Percentiles rank a stretch among this genome's conserved stretches.
phyloP scores from a whole-genome alignment of 257 asterid species.

The Gynochthodes officinalis region DNA sequence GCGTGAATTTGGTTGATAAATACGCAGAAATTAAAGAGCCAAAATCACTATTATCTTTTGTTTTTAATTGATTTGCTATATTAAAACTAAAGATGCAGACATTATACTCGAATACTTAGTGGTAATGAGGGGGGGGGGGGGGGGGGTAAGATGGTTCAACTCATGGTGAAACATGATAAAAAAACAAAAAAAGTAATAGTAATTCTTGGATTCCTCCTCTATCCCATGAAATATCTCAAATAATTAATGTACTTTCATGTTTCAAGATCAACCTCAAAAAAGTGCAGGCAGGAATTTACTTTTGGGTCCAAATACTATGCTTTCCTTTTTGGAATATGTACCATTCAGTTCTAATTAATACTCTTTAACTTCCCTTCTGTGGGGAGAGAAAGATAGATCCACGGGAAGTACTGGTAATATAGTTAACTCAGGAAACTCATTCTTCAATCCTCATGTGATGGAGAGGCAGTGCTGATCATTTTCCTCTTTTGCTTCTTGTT shows the following conservation, averaged over 20 bases:
- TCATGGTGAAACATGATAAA: background rate
- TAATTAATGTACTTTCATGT: background rate
- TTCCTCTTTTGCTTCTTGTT: too few species aligned
- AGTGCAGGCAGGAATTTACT: constrained; percentile 14
- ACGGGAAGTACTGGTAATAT: too few species aligned
- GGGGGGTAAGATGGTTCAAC: background rate
- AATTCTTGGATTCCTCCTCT: constrained; percentile 10
- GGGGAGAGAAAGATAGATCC: background rate
- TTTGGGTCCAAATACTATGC: constrained; percentile 11
- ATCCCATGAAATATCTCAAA: constrained; percentile 5
- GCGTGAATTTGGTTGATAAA: too few species aligned
- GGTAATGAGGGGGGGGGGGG: too few species aligned
- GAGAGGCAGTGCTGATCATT: too few species aligned
- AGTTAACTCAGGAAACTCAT: too few species aligned
- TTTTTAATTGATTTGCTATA: too few species aligned
- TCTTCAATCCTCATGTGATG: too few species aligned
- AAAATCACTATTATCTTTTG: too few species aligned
- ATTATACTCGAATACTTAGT: too few species aligned
- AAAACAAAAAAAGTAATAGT: background rate
- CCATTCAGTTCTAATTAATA: background rate
- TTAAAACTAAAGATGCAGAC: too few species aligned
- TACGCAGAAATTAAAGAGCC: too few species aligned
- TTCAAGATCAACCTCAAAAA: constrained; percentile 5
- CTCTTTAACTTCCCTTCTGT: background rate
- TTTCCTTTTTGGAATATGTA: constrained; percentile 7